Conservation (phyloP, 768 basidiomycete species). For the Russula vinacea region DNA sequence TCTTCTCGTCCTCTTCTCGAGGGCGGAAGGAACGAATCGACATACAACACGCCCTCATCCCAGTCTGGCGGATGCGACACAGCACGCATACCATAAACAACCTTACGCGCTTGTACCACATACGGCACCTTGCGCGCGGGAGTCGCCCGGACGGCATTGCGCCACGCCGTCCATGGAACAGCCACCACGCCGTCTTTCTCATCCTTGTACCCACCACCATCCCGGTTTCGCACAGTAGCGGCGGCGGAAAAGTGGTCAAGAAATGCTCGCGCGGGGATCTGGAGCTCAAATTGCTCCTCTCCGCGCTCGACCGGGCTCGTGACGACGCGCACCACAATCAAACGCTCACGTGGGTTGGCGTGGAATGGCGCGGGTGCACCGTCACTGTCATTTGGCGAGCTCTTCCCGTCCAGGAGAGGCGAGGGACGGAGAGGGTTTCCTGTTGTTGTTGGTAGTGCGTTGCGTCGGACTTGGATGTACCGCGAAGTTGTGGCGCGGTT, state of each 20-base stretch:
- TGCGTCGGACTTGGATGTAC: constrained; percentile 17
- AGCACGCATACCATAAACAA: constrained; percentile 16
- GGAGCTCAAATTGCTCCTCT: constrained; percentile 22
- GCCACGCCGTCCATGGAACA: constrained; percentile 15
- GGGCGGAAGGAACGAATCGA: constrained; percentile 17
- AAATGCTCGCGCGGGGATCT: constrained; percentile 8
- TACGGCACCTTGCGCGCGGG: constrained; percentile 9
- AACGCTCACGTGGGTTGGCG: constrained; percentile 16
- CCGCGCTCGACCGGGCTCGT: constrained; percentile 17
- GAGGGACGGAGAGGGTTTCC: neutral
- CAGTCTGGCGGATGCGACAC: constrained; percentile 18
- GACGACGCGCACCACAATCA: constrained; percentile 11
- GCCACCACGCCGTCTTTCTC: neutral
- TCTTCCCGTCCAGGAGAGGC: neutral
- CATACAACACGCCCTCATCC: constrained; percentile 8
- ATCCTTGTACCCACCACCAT: neutral
- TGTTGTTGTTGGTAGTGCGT: constrained; percentile 8
- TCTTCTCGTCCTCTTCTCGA: neutral
- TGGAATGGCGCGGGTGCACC: constrained; percentile 5
- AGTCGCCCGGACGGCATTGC: neutral
- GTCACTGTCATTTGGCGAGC: neutral
- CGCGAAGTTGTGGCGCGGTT: constrained; percentile 6
- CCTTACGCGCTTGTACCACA: constrained; percentile 1
- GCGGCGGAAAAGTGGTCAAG: neutral
- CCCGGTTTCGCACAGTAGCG: neutral